These are phyloP conservation scores for Plasmodium knowlesi DNA, from an alignment of 169 alveolate species.

Conservation along the genomic window DNA sequence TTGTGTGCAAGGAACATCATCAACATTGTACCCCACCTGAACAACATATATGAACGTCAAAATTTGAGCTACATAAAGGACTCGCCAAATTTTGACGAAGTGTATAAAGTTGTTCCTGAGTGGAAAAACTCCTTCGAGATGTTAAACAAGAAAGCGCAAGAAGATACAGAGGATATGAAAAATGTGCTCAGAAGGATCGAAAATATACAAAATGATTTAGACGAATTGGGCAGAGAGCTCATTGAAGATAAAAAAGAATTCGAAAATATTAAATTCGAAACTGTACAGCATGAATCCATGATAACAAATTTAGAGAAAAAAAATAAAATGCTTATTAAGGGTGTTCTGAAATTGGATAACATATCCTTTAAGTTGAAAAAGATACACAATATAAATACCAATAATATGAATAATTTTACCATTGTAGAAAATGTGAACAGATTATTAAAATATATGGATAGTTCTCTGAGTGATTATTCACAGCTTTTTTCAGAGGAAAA, in stretches of 20 bases:
- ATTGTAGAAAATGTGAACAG: constrained; percentile 41
- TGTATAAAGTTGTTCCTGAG: constrained; percentile 49
- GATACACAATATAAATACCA: constrained; percentile 20
- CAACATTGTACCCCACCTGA: constrained; percentile 52
- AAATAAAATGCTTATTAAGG: constrained; percentile 54
- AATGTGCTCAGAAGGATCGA: constrained; percentile 50
- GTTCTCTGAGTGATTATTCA: constrained; percentile 10
- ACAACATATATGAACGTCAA: constrained; percentile 58
- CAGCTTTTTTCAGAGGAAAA: constrained; percentile 27
- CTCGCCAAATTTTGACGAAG: constrained; percentile 46
- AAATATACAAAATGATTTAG: constrained; percentile 51
- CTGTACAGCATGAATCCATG: constrained; percentile 59
- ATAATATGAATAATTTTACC: constrained; percentile 54
- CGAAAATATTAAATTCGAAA: constrained; percentile 72
- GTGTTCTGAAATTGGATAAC: constrained; percentile 66
- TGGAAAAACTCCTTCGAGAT: constrained; percentile 70
- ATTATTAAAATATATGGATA: constrained; percentile 46
- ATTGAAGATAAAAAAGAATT: constrained; percentile 69
- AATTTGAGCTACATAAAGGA: constrained; percentile 71
- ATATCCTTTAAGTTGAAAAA: constrained; percentile 47
- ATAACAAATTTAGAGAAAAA: constrained; percentile 50
- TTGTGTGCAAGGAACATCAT: constrained; percentile 53
- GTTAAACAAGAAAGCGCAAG: constrained; percentile 55
- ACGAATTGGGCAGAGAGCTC: constrained; percentile 40
- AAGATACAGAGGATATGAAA: constrained; percentile 71